phyloP scores from a whole-genome alignment of 2,329 filamentous ascomycete species.

The Fusarium sp. region DNA sequence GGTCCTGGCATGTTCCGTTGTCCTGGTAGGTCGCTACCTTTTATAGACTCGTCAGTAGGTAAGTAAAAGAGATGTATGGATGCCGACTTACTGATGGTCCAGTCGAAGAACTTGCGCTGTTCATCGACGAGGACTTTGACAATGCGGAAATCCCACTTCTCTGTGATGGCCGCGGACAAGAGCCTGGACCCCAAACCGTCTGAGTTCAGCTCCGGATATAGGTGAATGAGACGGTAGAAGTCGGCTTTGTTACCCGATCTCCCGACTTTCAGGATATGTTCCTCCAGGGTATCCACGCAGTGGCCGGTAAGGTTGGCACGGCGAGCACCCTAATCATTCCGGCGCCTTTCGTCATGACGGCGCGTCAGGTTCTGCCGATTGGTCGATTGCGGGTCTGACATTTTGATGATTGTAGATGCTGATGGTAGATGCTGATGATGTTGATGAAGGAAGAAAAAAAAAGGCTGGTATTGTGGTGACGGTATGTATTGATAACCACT shows the following conservation, averaged over 20 bases:
- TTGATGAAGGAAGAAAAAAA: background rate
- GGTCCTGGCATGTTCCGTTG: background rate
- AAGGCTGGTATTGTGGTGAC: background rate
- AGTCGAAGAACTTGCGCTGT: accelerated
- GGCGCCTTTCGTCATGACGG: too few relatives aligned
- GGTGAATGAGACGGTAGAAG: background rate
- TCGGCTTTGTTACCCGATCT: background rate
- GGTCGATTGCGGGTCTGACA: too few relatives aligned
- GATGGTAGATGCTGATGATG: background rate
- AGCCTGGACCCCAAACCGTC: background rate
- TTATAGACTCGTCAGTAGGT: too few relatives aligned
- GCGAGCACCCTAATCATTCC: too few relatives aligned
- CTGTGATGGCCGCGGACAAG: background rate
- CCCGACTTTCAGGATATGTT: background rate
- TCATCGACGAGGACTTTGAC: background rate
- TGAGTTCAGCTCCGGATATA: background rate
- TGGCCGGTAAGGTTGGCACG: too few relatives aligned
- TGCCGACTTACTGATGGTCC: background rate
- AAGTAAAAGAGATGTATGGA: too few relatives aligned
- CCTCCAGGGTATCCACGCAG: too few relatives aligned
- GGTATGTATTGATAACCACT: background rate
- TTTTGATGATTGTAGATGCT: background rate
- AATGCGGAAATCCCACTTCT: background rate
- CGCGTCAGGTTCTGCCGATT: too few relatives aligned
- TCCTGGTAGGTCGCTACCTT: too few relatives aligned